Percentiles rank a stretch among this genome's conserved stretches.
Evolutionary conservation across 2,329 filamentous ascomycete genomes (phyloP).

Genomic region (Dothideomycetes sp.): DNA sequence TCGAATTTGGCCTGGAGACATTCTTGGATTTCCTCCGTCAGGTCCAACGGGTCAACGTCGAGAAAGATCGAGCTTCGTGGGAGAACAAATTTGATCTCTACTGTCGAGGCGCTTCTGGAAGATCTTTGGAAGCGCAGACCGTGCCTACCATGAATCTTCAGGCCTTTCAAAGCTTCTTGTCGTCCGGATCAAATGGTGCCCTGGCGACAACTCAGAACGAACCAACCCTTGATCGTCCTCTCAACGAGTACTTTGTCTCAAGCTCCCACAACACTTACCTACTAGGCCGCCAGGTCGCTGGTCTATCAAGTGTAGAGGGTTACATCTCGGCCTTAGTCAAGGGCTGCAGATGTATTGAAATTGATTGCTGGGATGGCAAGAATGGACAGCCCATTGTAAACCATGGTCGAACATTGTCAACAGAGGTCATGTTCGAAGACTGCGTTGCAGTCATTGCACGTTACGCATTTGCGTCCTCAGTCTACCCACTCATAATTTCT

Average conservation of each 20-base stretch:
- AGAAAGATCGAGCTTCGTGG: constrained; percentile 57
- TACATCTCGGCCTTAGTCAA: constrained; percentile 84
- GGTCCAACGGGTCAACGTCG: constrained; percentile 67
- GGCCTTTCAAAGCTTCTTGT: constrained; percentile 68
- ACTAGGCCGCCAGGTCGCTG: constrained; percentile 78
- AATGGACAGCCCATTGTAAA: constrained; percentile 83
- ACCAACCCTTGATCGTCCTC: constrained; percentile 60
- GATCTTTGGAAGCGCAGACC: constrained; percentile 23
- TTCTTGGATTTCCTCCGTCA: constrained; percentile 69
- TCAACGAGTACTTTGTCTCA: constrained; percentile 97
- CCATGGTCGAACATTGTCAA: constrained; percentile 84
- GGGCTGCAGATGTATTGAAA: constrained; percentile 90
- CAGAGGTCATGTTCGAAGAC: constrained; percentile 78
- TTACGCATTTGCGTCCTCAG: constrained; percentile 83
- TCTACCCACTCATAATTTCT: constrained; percentile 85
- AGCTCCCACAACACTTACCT: constrained; percentile 99
- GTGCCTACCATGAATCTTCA: constrained; percentile 62
- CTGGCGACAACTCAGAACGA: constrained; percentile 35
- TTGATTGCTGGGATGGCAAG: constrained; percentile 94
- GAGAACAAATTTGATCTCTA: constrained; percentile 62
- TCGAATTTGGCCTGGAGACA: constrained; percentile 58
- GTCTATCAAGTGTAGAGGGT: constrained; percentile 85
- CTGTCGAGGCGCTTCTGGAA: constrained; percentile 35
- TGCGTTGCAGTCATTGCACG: constrained; percentile 89
- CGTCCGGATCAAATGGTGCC: constrained; percentile 61